phyloP scores from a whole-genome alignment of 2,329 filamentous ascomycete species.

The Aspergillus costaricaensis region DNA sequence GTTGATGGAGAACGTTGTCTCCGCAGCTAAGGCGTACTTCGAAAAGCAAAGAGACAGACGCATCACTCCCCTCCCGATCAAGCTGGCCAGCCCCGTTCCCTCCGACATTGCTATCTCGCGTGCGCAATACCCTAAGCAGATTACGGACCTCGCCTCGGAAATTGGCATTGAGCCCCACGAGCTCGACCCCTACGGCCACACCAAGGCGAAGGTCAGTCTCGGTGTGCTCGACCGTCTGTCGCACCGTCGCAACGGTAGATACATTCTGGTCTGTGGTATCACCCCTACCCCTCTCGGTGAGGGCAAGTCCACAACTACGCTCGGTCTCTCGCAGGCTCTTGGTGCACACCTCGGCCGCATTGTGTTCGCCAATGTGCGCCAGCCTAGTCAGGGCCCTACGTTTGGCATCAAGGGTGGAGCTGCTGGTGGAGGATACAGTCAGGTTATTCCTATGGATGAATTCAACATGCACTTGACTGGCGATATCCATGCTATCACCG shows the following conservation, averaged over 20 bases:
- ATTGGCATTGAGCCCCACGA: constrained; percentile 86
- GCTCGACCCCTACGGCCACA: constrained; percentile 88
- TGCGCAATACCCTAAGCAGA: constrained; percentile 86
- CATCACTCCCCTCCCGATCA: constrained; percentile 80
- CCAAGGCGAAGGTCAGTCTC: constrained; percentile 94
- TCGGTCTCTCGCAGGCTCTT: constrained; percentile 90
- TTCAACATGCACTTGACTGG: constrained; percentile 98
- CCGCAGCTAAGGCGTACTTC: constrained; percentile 78
- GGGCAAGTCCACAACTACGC: constrained; percentile 96
- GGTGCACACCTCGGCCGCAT: constrained; percentile 84
- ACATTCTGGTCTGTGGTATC: constrained; percentile 91
- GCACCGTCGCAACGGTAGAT: constrained; percentile 85
- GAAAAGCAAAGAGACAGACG: constrained; percentile 78
- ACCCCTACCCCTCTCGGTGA: constrained; percentile 95
- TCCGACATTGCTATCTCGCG: constrained; percentile 93
- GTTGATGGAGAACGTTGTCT: constrained; percentile 93
- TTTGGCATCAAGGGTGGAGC: constrained; percentile 99
- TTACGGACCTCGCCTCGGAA: constrained; percentile 80
- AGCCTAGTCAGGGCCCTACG: constrained; percentile 94
- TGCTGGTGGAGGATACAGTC: constrained; percentile 95
- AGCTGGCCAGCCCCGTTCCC: constrained; percentile 78
- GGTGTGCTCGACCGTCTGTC: constrained; percentile 77
- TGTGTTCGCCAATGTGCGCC: constrained; percentile 93
- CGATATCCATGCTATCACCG: constrained; percentile 95
- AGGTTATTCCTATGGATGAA: constrained; percentile 99